Base-by-base conservation (phyloP, 495 filamentous ascomycete species). In the Paragyromitra xinjiangensis region DNA sequence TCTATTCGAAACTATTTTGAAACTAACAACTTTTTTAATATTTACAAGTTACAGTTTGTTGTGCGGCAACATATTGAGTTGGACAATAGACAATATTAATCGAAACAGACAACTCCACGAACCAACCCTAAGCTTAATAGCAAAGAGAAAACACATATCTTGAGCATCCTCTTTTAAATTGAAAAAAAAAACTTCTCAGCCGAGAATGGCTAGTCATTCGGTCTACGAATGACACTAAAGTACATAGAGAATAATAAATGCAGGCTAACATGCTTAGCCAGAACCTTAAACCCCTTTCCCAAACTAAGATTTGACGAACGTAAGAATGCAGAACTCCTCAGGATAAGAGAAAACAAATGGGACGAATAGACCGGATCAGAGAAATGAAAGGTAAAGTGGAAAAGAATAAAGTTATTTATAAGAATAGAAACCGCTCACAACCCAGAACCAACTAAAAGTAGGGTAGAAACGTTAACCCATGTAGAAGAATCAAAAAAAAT, bases 371-470 rank as follows among this genome's bases (percentile, higher is more conserved):
- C 65, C 22, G 22, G 16, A 51, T 22, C 11, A 55, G 40, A 75
- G 42, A 59, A 19, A 59, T 44, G 16, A 69, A 5, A 61, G n/a
- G 12, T 67, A 19, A 37, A 42, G 26, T 14, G 48, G 44, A 69
- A 40, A 59, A 55, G 19, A 3, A 58, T 56, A 59, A 45, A 72
- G 72, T 51, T 77, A 77, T 77, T 51, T 64, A 77, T 65, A 77
- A 66, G 61, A 77, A 77, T 66, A 48, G 66, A 9, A 9, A 39
- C 26, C 56, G 14, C 56, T 12, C 29, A 61, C 56, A 37, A 64
- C 22, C 55, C 56, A 50, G 39, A 9, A 50, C 19, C 22, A 22
- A 26, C 40, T 26, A 48, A 71, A 65, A 64, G 9, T 5, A n/a
- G 19, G 29, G 62, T 4, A 61, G 11, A 39, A 77, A 77, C 24